A percentile compares a stretch with the other conserved stretches of the same genome.
Conservation (phyloP, 2,329 filamentous ascomycete genomes). For the Coleophoma cylindrospora region DNA sequence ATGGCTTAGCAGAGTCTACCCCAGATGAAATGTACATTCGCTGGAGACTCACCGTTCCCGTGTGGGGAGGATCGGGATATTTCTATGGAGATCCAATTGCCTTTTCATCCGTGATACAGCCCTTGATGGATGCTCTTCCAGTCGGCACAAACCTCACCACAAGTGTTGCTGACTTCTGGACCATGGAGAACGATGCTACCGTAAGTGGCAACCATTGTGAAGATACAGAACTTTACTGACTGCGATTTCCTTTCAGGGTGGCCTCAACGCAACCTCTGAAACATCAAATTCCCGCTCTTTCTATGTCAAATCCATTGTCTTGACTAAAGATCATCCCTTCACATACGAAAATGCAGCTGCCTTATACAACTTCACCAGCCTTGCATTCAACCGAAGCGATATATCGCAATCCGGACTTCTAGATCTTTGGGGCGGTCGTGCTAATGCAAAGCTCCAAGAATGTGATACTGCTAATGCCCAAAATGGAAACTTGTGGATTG, state of each 20-base stretch:
- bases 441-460: slow-evolving; percentile 2
- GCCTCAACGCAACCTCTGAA: slow-evolving; percentile 4
- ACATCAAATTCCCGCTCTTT: slow-evolving; percentile 1
- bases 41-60: slow-evolving; percentile 1
- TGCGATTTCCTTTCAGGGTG: not conserved
- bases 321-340: slow-evolving; percentile 6
- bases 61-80: slow-evolving; percentile 6
- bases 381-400: slow-evolving; percentile 8
- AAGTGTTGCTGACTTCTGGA: slow-evolving; percentile 6
- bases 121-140: slow-evolving; percentile 6
- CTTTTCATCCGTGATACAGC: slow-evolving; percentile 5
- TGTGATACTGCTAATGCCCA: slow-evolving; percentile 4
- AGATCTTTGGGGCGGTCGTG: slow-evolving; percentile 10
- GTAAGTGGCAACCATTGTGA: not conserved
- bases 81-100: slow-evolving; percentile 8
- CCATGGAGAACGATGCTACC: slow-evolving; percentile 1
- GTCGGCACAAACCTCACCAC: slow-evolving; percentile 2
- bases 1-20: slow-evolving; percentile 5
- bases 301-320: slow-evolving; percentile 6
- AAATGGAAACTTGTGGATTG: slow-evolving; percentile 10
- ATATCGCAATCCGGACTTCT: slow-evolving; percentile 4
- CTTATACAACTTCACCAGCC: slow-evolving; percentile 3
- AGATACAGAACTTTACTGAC: not conserved
- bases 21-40: slow-evolving; percentile 9
- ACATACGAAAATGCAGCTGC: slow-evolving; percentile 5